Conservation (phyloP, 208 protist genomes). For the Acanthamoeba culbertsoni region DNA sequence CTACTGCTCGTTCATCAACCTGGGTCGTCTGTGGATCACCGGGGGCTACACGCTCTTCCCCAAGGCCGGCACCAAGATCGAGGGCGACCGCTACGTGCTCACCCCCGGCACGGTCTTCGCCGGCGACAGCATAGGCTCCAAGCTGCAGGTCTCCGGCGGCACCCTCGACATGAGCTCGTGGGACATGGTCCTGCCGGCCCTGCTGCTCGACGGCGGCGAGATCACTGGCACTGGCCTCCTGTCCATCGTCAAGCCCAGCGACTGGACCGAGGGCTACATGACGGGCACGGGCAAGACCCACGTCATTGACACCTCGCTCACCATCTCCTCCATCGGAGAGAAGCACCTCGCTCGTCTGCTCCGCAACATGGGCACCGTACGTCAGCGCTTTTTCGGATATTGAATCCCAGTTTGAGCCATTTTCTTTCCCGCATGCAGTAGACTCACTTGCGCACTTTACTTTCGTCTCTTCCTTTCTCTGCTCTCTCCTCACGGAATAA, state of each 20-base stretch:
- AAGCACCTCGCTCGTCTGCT: slow-evolving; percentile 5
- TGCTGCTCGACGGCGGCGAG: background rate
- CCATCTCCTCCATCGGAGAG: background rate
- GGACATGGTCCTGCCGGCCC: background rate
- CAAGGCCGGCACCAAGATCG: background rate
- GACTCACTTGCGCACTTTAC: too few relatives aligned
- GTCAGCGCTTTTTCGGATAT: too few relatives aligned
- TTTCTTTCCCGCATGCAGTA: too few relatives aligned
- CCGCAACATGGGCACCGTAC: slow-evolving; percentile 4
- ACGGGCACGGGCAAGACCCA: background rate
- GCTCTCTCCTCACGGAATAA: too few relatives aligned
- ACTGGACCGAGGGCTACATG: background rate
- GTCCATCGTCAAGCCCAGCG: background rate
- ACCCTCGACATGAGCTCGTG: slow-evolving; percentile 29
- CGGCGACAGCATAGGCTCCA: background rate
- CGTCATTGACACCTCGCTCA: background rate
- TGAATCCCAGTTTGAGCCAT: too few relatives aligned
- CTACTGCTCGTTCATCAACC: slow-evolving; percentile 41
- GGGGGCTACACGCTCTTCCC: slow-evolving; percentile 44
- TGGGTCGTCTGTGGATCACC: background rate
- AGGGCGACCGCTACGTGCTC: slow-evolving; percentile 26
- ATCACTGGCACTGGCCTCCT: slow-evolving; percentile 12
- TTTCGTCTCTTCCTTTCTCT: background rate
- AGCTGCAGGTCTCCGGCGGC: slow-evolving; percentile 15
- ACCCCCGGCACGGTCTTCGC: background rate